Base-by-base conservation (phyloP, 192 early-diverging fungal species). In the Rhizophagus sp. region DNA sequence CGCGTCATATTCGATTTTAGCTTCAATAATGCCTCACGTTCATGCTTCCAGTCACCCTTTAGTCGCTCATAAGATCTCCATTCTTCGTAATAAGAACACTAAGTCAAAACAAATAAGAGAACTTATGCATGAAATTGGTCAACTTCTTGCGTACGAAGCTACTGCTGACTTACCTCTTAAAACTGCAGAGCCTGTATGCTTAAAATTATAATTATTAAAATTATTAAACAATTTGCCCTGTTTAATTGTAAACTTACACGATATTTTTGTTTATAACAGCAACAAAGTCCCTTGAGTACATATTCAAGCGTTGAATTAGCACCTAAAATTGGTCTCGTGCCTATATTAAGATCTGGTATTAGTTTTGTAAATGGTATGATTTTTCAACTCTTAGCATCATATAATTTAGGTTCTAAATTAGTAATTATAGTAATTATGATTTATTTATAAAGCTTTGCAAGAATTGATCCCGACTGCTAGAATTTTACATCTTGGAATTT, bases 401-500 rank as follows among this genome's bases (percentile, higher is more conserved):
- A 47, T 6, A 50, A 25, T n/a, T 27, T 36, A 50, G 27, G 2
- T 61, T 65, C 22, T 49, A 9, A 10, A 44, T 36, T 68, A 47
- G 13, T 82, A 1, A 84, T 80, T 63, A 30, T 62, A 4, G 15
- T n/a, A n/a, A n/a, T n/a, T n/a, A n/a, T 81, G 47, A 12, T 30
- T 30, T n/a, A n/a, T n/a, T 25, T 17, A 41, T 25, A 27, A 72
- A 87, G 86, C 79, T 19, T 84, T 93, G 52, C 86, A 94, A 30
- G 83, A 84, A 3, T 82, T 95, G 15, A 78, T 96, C 33, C 95
- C 91, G 39, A 83, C 87, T 22, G 93, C 94, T n/a, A 84, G 88
- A 64, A 85, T 95, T 44, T 89, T 92, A 47, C 95, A 96, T 82
- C 77, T 96, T 19, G 95, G 95, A 12, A 80, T 96, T 24, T 96